Evolutionary conservation across 805 yeast species (phyloP).

Genomic region (Sugiyamaella chiloensis): DNA sequence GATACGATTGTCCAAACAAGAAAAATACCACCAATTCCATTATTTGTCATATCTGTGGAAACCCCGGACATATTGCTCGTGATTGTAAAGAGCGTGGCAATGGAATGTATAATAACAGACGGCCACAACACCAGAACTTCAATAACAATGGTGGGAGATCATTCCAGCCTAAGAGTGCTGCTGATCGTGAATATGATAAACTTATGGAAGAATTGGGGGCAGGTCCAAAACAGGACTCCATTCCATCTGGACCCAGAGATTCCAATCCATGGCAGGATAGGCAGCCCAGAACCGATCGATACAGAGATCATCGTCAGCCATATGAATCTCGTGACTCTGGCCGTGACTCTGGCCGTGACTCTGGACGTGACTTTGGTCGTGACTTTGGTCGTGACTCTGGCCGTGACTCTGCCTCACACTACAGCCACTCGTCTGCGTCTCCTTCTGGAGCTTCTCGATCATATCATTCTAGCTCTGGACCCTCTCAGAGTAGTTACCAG

Average conservation of each 20-base stretch:
- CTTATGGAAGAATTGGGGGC: slow-evolving; percentile 51
- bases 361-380: too few species aligned
- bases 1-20: slow-evolving; percentile 58
- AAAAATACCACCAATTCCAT: slow-evolving; percentile 51
- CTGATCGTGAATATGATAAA: slow-evolving; percentile 49
- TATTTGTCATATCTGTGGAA: slow-evolving; percentile 76
- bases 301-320: neutral
- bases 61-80: slow-evolving; percentile 79
- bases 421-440: slow-evolving; percentile 5
- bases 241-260: neutral
- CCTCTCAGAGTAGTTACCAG: slow-evolving; percentile 12
- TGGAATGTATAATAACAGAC: slow-evolving; percentile 10
- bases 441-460: slow-evolving; percentile 11
- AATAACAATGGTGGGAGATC: neutral
- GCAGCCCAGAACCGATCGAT: neutral
- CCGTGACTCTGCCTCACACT: neutral
- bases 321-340: neutral
- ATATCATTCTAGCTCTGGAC: slow-evolving; percentile 8
- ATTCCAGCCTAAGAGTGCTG: slow-evolving; percentile 23
- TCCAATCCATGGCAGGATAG: neutral
- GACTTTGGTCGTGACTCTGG: neutral
- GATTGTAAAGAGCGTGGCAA: slow-evolving; percentile 60
- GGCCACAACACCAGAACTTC: slow-evolving; percentile 8
- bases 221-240: neutral
- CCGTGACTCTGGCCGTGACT: neutral